Evolutionary conservation across 805 yeast species (phyloP).

Genomic region (Candida oleophila): DNA sequence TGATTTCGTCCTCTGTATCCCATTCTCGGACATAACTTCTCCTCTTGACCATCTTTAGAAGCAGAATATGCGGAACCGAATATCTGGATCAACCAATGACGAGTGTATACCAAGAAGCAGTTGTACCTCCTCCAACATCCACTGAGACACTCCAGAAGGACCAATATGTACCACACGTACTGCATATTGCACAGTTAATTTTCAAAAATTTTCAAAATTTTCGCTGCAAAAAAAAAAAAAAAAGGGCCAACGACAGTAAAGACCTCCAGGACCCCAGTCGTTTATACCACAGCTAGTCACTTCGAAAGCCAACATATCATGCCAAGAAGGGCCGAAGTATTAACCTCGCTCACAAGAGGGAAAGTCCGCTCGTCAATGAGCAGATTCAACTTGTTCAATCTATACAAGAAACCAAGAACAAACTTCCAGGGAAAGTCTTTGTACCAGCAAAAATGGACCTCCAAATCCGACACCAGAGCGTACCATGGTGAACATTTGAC

Average conservation of each 20-base stretch:
- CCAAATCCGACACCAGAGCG: conserved; percentile 89
- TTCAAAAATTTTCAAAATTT: neutral
- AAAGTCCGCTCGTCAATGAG: conserved; percentile 87
- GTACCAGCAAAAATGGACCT: conserved; percentile 87
- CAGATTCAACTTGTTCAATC: conserved; percentile 85
- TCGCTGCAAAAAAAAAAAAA: neutral
- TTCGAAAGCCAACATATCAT: conserved; percentile 22
- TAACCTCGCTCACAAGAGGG: conserved; percentile 62
- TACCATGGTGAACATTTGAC: conserved; percentile 94
- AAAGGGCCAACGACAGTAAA: neutral
- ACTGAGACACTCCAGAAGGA: no score
- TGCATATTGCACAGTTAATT: no score
- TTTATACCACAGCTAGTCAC: neutral
- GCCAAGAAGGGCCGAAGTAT: conserved; percentile 62
- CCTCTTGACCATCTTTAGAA: neutral
- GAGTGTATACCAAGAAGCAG: no score
- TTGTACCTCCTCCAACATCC: no score
- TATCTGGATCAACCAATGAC: no score
- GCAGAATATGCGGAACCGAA: no score
- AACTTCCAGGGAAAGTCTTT: conserved; percentile 62
- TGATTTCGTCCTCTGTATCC: conserved; percentile 62
- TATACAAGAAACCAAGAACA: conserved; percentile 68
- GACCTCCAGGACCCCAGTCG: neutral
- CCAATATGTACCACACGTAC: no score
- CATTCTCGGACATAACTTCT: conserved; percentile 34